These are phyloP conservation scores for Blastobotrys muscicola DNA, from an alignment of 805 yeast genomes.

Conservation along the genomic window DNA sequence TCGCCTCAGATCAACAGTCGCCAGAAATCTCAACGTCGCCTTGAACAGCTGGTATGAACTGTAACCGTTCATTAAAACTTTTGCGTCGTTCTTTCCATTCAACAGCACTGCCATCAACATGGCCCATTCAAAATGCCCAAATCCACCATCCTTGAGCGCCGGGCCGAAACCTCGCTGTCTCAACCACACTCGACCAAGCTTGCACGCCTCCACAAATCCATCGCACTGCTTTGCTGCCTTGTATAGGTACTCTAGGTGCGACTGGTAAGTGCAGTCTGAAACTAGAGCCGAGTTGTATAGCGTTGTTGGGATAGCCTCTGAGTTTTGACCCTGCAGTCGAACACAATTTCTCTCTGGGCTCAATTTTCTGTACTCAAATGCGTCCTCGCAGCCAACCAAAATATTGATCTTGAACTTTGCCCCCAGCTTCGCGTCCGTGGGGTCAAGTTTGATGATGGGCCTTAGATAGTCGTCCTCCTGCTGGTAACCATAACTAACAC, in stretches of 20 bases:
- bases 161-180: constrained; percentile 76
- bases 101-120: constrained; percentile 70
- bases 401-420: constrained; percentile 60
- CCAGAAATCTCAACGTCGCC: constrained; percentile 73
- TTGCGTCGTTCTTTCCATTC: constrained; percentile 71
- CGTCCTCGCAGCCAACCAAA: constrained; percentile 62
- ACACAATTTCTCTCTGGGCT: constrained; percentile 75
- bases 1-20: constrained; percentile 57
- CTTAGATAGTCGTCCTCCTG: constrained; percentile 63
- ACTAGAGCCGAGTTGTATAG: constrained; percentile 75
- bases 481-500: constrained; percentile 57
- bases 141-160: constrained; percentile 59
- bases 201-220: constrained; percentile 78
- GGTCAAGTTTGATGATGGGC: constrained; percentile 59
- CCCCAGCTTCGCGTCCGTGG: constrained; percentile 12
- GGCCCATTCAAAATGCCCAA: constrained; percentile 88
- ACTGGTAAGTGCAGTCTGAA: constrained; percentile 56
- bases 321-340: constrained; percentile 42
- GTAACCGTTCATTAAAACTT: constrained; percentile 73
- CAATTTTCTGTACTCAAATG: constrained; percentile 68
- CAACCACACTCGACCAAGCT: constrained; percentile 83
- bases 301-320: constrained; percentile 60
- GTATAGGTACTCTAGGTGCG: constrained; percentile 66
- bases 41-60: constrained; percentile 90
- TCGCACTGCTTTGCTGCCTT: constrained; percentile 67